Base-by-base conservation (phyloP, 805 yeast species). In the Yarrowia hollandica region DNA sequence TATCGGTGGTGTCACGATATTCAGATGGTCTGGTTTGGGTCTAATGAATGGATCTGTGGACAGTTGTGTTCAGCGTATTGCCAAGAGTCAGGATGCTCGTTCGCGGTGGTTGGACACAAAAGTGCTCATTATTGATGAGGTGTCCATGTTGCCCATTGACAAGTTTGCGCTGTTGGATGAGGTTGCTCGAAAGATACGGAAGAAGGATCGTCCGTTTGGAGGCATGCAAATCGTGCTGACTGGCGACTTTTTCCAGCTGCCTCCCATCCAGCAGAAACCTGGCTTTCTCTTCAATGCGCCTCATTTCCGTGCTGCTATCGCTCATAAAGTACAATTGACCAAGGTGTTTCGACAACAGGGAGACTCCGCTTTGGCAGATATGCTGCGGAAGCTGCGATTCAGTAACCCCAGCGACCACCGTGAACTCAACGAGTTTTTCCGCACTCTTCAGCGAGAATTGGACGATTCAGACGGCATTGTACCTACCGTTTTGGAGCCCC, bases 231-330 rank as follows among this genome's bases (percentile, higher is more conserved):
- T 94, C 11, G 82, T 94, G 14, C 71, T 91, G 28, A 86, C 95
- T 5, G 99, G 99, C 19, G 99, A 94, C 71, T 94, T 92, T 69
- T 91, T 86, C 71, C 99, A 94, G 72, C 74, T 94, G 60, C 98
- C 99, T 0, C 99, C 99, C 0, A 96, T 92, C 21, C 46, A 41
- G 16, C 54, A 25, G 42, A 75, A 1, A 69, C 70, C 26, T 30
- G 66, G 86, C 96, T 63, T 94, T 94, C 67, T 86, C 90, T 67
- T 78, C 89, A 6, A 3, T 2, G 4, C 9, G 30, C 8, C 67
- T 74, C 7, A 73, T 35, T 94, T 99, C 98, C 72, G 72, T n/a
- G 72, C 71, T 30, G 80, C 82, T 4, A 78, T 92, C 37, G 71
- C 78, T 5, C 79, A 80, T 59, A 86, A 88, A 0, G 78, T 90